Evolutionary conservation across 148 eudicot genomes (phyloP).

Genomic region (Rhododendron ovatum): DNA sequence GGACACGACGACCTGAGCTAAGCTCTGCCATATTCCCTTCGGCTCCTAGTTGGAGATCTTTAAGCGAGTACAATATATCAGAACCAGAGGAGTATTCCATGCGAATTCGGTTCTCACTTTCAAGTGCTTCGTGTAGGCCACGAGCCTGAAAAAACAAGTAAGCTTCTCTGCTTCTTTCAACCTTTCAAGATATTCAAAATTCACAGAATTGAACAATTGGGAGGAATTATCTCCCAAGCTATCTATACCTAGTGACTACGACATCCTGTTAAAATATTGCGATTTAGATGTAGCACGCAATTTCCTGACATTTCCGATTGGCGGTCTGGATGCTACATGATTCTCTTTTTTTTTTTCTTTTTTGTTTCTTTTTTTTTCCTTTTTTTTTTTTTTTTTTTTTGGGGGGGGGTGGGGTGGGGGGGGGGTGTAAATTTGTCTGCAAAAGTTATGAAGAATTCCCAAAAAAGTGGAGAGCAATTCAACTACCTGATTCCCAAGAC

Average conservation of each 20-base stretch:
- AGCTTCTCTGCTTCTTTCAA: constrained; percentile 7
- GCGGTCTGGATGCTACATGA: neutral
- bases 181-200: neutral
- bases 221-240: neutral
- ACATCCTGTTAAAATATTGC: neutral
- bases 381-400: too few species aligned
- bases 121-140: constrained; percentile 63
- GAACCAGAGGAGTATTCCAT: constrained; percentile 45
- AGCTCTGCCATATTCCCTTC: constrained; percentile 65
- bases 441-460: neutral
- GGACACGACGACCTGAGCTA: constrained; percentile 61
- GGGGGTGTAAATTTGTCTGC: neutral
- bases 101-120: constrained; percentile 64
- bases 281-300: neutral
- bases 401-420: too few species aligned
- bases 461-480: neutral
- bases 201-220: constrained; percentile 1
- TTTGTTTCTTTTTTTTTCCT: too few species aligned
- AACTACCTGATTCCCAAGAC: constrained; percentile 53
- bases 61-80: constrained; percentile 55
- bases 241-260: neutral
- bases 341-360: neutral
- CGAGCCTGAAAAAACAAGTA: constrained; percentile 42
- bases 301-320: neutral
- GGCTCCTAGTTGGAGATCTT: constrained; percentile 73